Percentiles rank a stretch among this genome's conserved stretches.
phyloP scores from a whole-genome alignment of 352 stramenopile species.

The Thalassiosira hispida region DNA sequence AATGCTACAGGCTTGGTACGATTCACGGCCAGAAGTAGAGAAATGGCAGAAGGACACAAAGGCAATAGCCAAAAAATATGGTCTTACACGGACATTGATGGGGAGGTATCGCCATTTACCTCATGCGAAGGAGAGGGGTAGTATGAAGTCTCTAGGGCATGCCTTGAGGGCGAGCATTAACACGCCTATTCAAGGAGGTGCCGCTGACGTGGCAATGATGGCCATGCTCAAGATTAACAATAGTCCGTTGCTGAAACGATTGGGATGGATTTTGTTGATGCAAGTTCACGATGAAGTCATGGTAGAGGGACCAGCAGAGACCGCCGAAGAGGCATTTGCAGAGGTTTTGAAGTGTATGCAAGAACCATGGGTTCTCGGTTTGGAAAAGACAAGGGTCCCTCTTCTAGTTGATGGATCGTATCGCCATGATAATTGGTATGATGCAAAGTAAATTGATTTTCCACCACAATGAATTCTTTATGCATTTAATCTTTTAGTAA shows the following conservation, averaged over 20 bases:
- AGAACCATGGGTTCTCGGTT: conserved; percentile 92
- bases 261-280: conserved; percentile 98
- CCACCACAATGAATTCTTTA: too few relatives aligned
- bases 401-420: conserved; percentile 82
- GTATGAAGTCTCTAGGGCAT: conserved; percentile 81
- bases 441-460: conserved; percentile 99
- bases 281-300: conserved; percentile 99
- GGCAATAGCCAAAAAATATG: conserved; percentile 85
- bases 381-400: conserved; percentile 91
- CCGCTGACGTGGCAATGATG: conserved; percentile 99
- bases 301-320: conserved; percentile 97
- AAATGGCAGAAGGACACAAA: conserved; percentile 95
- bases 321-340: conserved; percentile 89
- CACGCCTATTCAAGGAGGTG: conserved; percentile 98
- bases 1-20: conserved; percentile 97
- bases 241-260: conserved; percentile 89
- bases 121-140: conserved; percentile 87
- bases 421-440: conserved; percentile 94
- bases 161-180: conserved; percentile 97
- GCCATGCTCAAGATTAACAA: conserved; percentile 98
- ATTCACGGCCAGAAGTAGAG: conserved; percentile 84
- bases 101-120: conserved; percentile 95
- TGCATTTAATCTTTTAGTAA: too few relatives aligned
- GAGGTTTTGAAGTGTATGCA: conserved; percentile 95
- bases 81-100: conserved; percentile 95